phyloP scores from a whole-genome alignment of 225 moss, liverwort and hornwort species.

The Physcomitrium patens region DNA sequence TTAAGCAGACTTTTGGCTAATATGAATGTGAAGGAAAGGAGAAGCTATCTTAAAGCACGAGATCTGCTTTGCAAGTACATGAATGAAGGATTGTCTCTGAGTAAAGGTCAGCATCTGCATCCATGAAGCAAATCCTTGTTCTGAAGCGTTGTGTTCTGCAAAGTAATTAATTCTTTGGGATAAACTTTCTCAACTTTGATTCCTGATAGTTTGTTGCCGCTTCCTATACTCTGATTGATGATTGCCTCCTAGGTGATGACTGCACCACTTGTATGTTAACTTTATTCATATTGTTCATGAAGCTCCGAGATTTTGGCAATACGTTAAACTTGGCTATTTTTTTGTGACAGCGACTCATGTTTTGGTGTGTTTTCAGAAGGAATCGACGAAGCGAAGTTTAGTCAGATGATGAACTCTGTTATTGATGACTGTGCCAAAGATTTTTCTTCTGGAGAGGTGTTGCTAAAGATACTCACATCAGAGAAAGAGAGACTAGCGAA shows the following conservation, averaged over 20 bases:
- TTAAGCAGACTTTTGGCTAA: slow-evolving; percentile 46
- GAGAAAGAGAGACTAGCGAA: slow-evolving; percentile 73
- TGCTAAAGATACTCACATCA: slow-evolving; percentile 66
- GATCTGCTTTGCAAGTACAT: slow-evolving; percentile 73
- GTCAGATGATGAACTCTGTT: slow-evolving; percentile 54
- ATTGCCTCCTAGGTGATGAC: slow-evolving; percentile 15
- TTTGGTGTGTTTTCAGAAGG: slow-evolving; percentile 42
- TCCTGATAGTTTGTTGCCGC: slow-evolving; percentile 13
- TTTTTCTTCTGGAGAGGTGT: slow-evolving; percentile 59
- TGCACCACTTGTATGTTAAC: neutral
- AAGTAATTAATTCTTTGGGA: neutral
- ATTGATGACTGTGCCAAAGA: slow-evolving; percentile 65
- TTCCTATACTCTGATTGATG: slow-evolving; percentile 19
- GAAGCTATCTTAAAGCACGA: slow-evolving; percentile 56
- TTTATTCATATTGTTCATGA: slow-evolving; percentile 8
- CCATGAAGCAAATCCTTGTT: slow-evolving; percentile 9
- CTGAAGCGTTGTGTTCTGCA: neutral
- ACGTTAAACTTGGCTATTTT: neutral
- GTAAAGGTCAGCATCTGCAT: slow-evolving; percentile 42
- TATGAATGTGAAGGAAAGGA: slow-evolving; percentile 52
- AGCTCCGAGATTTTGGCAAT: neutral
- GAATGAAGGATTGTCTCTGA: slow-evolving; percentile 49
- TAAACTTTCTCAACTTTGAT: neutral
- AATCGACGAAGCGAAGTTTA: slow-evolving; percentile 35
- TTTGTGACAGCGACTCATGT: slow-evolving; percentile 12